Base-by-base conservation (phyloP, 2,329 filamentous ascomycete species). In the Fusarium sp. region DNA sequence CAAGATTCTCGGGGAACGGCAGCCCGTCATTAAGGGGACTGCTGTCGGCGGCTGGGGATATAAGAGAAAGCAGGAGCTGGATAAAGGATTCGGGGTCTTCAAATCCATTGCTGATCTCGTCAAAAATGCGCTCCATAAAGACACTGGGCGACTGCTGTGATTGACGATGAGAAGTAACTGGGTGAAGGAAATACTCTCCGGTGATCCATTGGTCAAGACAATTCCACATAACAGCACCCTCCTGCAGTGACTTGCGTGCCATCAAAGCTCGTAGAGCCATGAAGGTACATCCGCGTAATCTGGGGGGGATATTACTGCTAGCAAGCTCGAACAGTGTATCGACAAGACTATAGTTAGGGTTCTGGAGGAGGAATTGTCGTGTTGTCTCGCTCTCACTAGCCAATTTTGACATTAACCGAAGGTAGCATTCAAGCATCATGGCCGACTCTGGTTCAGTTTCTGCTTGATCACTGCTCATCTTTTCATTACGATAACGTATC, bases 371-470 rank as follows among this genome's bases (percentile, higher is more conserved):
- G 83, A 91, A 97, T 34, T 86, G 81, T 50, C 95, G 87, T 2
- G 93, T 91, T 20, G 84, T 82, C 61, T 86, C 83, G 74, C 93
- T 97, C 75, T 95, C 89, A 23, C 86, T 85, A 65, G 91, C 90
- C 11, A 99, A 83, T 77, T 97, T 93, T 5, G 93, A 89, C 72
- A 97, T 92, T 7, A 99, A 85, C 31, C 95, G 89, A 53, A 99
- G 84, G 77, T 98, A 98, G 72, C 93, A 95, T 76, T 97, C 94
- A 30, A 99, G 85, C 93, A 99, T 97, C 80, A 97, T 92, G n/a
- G 91, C 90, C 40, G 93, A 97, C 78, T 99, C 97, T 6, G 94
- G 92, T 76, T 97, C 95, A 30, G 86, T 85, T 77, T 97, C 94
- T 63, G 93, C 89, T 63, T 91, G 86, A 44, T 91, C 89, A 18